Conservation (phyloP, 2,329 filamentous ascomycete genomes). For the Arachnomyces sp. region DNA sequence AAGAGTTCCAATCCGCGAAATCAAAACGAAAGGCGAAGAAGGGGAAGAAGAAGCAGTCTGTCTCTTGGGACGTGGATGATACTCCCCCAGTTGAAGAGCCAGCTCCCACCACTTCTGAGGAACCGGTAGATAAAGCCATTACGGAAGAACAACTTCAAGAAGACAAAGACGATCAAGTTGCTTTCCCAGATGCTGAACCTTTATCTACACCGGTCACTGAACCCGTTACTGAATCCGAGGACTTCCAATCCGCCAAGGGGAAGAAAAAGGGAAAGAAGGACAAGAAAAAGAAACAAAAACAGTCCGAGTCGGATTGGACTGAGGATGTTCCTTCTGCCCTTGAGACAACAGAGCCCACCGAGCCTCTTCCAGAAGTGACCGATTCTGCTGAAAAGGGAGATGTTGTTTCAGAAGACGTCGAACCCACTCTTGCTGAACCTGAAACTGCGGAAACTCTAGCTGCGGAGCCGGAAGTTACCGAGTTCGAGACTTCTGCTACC, state of each 20-base stretch:
- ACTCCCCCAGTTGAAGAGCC: not conserved
- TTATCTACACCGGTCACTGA: too few species aligned
- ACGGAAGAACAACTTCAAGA: slow-evolving; percentile 10
- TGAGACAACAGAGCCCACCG: too few species aligned
- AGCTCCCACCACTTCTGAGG: not conserved
- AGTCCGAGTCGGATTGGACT: too few species aligned
- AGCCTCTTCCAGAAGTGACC: too few species aligned
- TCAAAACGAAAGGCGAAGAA: slow-evolving; percentile 16
- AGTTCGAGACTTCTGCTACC: not conserved
- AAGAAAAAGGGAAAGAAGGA: slow-evolving; percentile 15
- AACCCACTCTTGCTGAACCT: too few species aligned
- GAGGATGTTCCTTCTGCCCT: too few species aligned
- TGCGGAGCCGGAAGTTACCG: too few species aligned
- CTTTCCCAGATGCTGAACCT: not conserved
- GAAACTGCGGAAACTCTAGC: too few species aligned
- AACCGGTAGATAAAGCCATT: too few species aligned
- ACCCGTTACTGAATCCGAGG: not conserved
- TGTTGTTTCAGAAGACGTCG: too few species aligned
- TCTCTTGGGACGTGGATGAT: not conserved
- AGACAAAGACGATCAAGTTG: slow-evolving; percentile 18
- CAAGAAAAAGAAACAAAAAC: too few species aligned
- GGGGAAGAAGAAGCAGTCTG: slow-evolving; percentile 4
- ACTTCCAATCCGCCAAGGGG: slow-evolving; percentile 8
- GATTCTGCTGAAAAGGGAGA: too few species aligned
- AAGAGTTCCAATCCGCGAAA: slow-evolving; percentile 8